These are phyloP conservation scores for Fraxinus sp. DNA, from an alignment of 305 asterid species.

Conservation along the genomic window DNA sequence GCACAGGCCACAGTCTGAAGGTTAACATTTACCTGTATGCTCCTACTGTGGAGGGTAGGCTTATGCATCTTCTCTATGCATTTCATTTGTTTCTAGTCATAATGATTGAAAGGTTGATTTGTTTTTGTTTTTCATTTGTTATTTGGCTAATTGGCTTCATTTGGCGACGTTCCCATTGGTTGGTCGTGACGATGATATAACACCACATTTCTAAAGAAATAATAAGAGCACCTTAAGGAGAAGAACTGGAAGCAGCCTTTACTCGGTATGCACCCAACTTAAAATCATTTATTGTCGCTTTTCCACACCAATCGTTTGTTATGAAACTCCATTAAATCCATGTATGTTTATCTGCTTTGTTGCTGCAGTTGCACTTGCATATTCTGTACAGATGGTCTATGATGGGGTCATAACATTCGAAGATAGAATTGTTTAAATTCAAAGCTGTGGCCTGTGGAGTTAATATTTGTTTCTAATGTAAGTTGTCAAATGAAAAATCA, in stretches of 20 bases:
- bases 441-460: neutral
- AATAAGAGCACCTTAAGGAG: neutral
- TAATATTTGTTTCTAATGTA: neutral
- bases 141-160: neutral
- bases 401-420: neutral
- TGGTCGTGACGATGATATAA: neutral
- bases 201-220: neutral
- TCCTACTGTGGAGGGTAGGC: neutral
- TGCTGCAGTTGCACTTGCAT: neutral
- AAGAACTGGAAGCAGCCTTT: neutral
- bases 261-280: neutral
- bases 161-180: neutral
- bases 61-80: neutral
- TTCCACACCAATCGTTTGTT: neutral
- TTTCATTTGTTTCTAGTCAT: neutral
- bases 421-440: too few relatives aligned
- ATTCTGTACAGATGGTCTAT: neutral
- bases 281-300: too few relatives aligned
- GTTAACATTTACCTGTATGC: too few relatives aligned
- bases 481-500: neutral
- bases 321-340: neutral
- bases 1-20: neutral
- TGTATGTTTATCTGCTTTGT: neutral
- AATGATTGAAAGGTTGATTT: neutral
- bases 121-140: neutral